Base-by-base conservation (phyloP, 768 basidiomycete genomes). In the Termitomyces heimii region DNA sequence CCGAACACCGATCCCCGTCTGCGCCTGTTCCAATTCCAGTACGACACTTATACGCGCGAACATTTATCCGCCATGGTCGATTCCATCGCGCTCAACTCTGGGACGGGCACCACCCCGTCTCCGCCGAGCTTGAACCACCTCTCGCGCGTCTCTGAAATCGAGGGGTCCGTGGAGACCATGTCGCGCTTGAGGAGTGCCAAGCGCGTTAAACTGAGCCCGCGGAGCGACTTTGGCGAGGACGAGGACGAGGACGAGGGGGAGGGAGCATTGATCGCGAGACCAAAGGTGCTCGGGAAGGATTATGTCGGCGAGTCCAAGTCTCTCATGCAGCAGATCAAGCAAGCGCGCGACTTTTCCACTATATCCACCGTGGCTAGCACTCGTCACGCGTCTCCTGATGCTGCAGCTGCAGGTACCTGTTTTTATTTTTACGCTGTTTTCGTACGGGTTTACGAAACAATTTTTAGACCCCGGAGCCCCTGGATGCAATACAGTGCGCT, bases 31-130 rank as follows among this genome's bases (percentile, higher is more conserved):
- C 89, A 94, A 66, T 90, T 94, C 52, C 86, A 93, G 62, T 98
- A 98, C 66, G 96, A 99, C 70, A 98, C 96, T 0, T 95, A 91
- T 67, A 99, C 96, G 1, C 84, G 94, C 44, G 91, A 96, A 22
- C 93, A 97, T 67, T 82, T 98, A 43, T 93, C 92, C 2, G 93
- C 91, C 0, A 82, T 98, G 73, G 94, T 96, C 2, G 95, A 97
- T 63, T 92, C 93, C 2, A 95, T 98, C 59, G 94, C 92, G n/a
- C 75, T 88, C 40, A 86, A 88, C 0, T 86, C 89, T 53, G 77
- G 75, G 0, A 73, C 77, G n/a, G 74, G 70, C 1, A 75, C 69
- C 8, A 78, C 71, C 4, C 73, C 75, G 1, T 78, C 79, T 9
- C 75, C 81, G 7, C 74, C 80, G 2, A 81, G 77, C 42, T 74